Conservation (phyloP, 768 basidiomycete species). For the Mycena sanguinolenta region DNA sequence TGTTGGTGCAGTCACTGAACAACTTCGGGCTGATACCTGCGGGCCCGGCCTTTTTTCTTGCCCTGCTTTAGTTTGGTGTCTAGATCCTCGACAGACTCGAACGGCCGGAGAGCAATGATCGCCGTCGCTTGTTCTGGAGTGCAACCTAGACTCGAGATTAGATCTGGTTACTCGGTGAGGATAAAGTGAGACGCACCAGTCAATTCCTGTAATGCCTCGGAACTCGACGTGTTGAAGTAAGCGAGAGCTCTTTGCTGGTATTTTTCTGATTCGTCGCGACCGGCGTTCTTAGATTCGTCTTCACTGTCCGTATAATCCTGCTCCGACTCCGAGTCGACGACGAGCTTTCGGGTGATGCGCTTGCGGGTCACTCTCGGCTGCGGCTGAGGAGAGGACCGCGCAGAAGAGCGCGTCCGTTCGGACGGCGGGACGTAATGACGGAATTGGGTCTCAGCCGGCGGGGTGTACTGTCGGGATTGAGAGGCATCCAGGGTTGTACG, state of each 20-base stretch:
- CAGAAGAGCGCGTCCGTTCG: slow-evolving; percentile 14
- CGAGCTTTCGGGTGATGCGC: slow-evolving; percentile 69
- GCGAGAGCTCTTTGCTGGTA: slow-evolving; percentile 68
- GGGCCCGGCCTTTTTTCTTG: slow-evolving; percentile 88
- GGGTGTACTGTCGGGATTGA: slow-evolving; percentile 55
- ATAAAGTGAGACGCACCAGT: slow-evolving; percentile 66
- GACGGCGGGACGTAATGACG: slow-evolving; percentile 48
- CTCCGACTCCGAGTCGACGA: slow-evolving; percentile 80
- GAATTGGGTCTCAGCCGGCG: slow-evolving; percentile 45
- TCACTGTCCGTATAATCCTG: slow-evolving; percentile 65
- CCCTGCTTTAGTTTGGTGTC: slow-evolving; percentile 82
- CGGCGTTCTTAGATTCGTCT: slow-evolving; percentile 53
- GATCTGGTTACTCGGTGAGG: background rate
- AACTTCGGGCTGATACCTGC: slow-evolving; percentile 89
- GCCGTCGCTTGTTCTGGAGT: slow-evolving; percentile 82
- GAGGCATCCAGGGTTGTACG: slow-evolving; percentile 63
- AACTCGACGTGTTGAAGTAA: slow-evolving; percentile 75
- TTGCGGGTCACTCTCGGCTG: slow-evolving; percentile 56
- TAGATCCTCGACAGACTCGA: slow-evolving; percentile 80
- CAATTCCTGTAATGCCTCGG: slow-evolving; percentile 78
- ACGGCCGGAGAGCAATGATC: slow-evolving; percentile 86
- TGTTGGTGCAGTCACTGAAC: slow-evolving; percentile 90
- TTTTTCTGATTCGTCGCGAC: slow-evolving; percentile 46
- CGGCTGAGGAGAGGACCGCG: slow-evolving; percentile 35
- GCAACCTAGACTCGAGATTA: slow-evolving; percentile 66